Evolutionary conservation across 2,329 filamentous ascomycete species (phyloP), one percentile per base, ranked within the genome.

Genomic region (Fusarium secorum): DNA sequence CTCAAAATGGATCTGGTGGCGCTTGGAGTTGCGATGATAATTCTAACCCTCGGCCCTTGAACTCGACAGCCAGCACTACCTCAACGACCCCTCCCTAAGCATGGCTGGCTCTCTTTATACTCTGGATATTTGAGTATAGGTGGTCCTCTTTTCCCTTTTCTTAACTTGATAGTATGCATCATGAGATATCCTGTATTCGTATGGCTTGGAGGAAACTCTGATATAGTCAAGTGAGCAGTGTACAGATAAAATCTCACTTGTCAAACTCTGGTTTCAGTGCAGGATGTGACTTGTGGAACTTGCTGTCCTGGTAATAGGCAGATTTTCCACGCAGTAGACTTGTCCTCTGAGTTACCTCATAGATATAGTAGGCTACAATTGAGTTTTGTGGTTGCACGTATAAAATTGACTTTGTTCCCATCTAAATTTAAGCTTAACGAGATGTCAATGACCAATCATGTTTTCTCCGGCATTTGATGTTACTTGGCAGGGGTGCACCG

Each of bases 21-120:
- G 11, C 59, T 17, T 71, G 68, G 68, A 54, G 59, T 24, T 71
- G 68, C 5, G 30, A 14, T 7, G 68, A 71, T 24, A 71, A 71
- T 36, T 68, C 68, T 32, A 65, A 58, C 26, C 39, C 49, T 20
- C 48, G 26, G 30, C 33, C 35, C 11, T 20, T 15, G 10, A 46
- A 46, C 20, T 30, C 13, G 44, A 46, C 20, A 17, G 24, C 26
- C 26, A n/a, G 20, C 28, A 33, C 14, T 15, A 33, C n/a, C 17
- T 51, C 46, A 15, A 51, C 46, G 17, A 15, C 14, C 22, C n/a
- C 18, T 51, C 3, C 32, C 22, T 51, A 26, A 51, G n/a, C 22
- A 35, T 51, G 48, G 9, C 13, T 36, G 18, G 22, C 32, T 35
- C 9, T 35, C 18, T 51, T 51, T 24, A 35, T 13, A 57, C 24